These are phyloP conservation scores for Rutstroemia sp. DNA, from an alignment of 2,329 filamentous ascomycete genomes.

Conservation along the genomic window DNA sequence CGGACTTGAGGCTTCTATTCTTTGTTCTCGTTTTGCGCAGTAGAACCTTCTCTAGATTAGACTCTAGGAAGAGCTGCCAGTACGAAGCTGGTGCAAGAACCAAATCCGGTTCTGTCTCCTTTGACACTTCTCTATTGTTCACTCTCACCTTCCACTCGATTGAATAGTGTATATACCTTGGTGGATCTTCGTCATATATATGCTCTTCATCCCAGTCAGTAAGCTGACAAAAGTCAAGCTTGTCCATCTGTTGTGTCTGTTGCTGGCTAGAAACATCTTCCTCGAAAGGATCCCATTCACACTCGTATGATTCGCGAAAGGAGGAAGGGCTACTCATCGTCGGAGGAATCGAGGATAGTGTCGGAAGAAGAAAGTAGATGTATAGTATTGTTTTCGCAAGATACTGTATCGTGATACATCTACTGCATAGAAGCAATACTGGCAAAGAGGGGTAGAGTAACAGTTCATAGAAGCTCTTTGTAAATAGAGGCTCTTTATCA, in stretches of 20 bases:
- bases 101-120: slow-evolving; percentile 14
- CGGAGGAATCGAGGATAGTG: slow-evolving; percentile 2
- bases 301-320: slow-evolving; percentile 9
- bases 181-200: slow-evolving; percentile 11
- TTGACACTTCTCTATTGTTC: slow-evolving; percentile 11
- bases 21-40: slow-evolving; percentile 12
- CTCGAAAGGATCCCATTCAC: slow-evolving; percentile 9
- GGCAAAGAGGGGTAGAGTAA: no score
- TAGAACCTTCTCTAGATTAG: slow-evolving; percentile 14
- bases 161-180: slow-evolving; percentile 12
- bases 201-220: slow-evolving; percentile 10
- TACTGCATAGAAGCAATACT: background rate
- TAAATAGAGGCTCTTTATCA: no score
- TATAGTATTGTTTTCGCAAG: no score
- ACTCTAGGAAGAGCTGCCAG: slow-evolving; percentile 11
- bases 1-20: slow-evolving; percentile 10
- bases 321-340: slow-evolving; percentile 8
- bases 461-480: no score
- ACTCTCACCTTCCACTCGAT: slow-evolving; percentile 13
- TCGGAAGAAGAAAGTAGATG: background rate
- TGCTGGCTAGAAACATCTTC: slow-evolving; percentile 11
- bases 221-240: slow-evolving; percentile 14
- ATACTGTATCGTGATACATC: background rate
- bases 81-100: slow-evolving; percentile 13
- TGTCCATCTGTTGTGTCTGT: slow-evolving; percentile 8